Evolutionary conservation across 208 protist genomes (phyloP), one percentile per base, ranked within the genome.

Genomic region (Phytomonas serpens): DNA sequence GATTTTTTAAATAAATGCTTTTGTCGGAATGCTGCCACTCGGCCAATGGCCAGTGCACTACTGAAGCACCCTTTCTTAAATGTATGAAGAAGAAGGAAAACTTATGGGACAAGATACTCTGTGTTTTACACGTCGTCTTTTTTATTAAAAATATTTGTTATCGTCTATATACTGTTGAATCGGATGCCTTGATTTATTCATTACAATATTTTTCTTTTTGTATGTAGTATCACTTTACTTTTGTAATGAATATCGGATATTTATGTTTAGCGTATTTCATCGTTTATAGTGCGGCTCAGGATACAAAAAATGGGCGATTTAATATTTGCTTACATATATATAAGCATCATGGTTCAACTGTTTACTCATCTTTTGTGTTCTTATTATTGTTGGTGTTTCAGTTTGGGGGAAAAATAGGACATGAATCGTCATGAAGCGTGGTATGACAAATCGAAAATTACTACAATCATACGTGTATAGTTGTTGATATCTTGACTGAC

Each of bases 1-100:
- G 79, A 93, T 72, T 97, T 97, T 73, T 80, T 97, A 67, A 83
- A 95, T 61, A 67, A 86, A 73, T 97, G 93, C 75, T 95, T 97
- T 75, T 75, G 81, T 40, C 88, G 90, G 19, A 84, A 95, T 74
- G 87, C 88, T 51, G 80, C 80, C 52, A 83, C 84, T 71, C 84
- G 93, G 10, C 93, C 91, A 13, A 71, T 80, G 63, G 88, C 88
- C 1, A 69, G 72, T 13, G 77, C 82, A 66, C 77, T 96, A 2
- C 74, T 97, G 6, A 69, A 89, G 64, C 93, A 97, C 61, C 84
- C 82, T 34, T 97, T 95, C 75, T 77, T 97, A 23, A 74, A 67
- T 47, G 63, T 67, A 6, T 67, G 34, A 67, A 67, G 19, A 0
- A 52, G 13, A 37, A 6, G 34, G 27, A 38, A 67, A 19, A 67